Base-by-base conservation (phyloP, 1,284 basidiomycete species). In the Cutaneotrichosporon cavernicola region DNA sequence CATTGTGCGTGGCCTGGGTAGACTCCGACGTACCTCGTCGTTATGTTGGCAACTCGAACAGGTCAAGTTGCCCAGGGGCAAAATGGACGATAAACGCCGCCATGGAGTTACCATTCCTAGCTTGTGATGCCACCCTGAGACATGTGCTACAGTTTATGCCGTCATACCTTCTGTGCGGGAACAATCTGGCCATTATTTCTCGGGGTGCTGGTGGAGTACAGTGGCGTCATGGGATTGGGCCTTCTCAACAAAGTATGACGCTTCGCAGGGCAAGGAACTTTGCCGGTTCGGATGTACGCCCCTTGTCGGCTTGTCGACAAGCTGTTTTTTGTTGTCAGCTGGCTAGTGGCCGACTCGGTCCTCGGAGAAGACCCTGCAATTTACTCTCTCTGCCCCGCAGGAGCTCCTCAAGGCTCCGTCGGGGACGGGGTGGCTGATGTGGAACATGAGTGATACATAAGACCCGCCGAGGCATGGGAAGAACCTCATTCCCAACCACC, bases 51-150 rank as follows among this genome's bases (percentile, higher is more conserved):
- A n/a, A 18, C 43, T 18, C 8, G 43, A 1, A 21, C 7, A 18
- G 43, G 18, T 46, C 18, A 8, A 21, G 18, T 46, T 7, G 18
- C 18, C 43, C 43, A 22, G 22, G 22, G 49, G 49, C 22, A 30
- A 21, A 26, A 2, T n/a, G 18, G 2, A n/a, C 22, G 9, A 30
- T 53, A 53, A 53, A 53, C 51, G 51, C 51, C 51, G 51, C 34
- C 31, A 32, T 53, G 51, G 51, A 53, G 51, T 53, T 53, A 53
- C 26, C 51, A 32, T 10, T 13, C 4, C 14, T 0, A 30, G 2
- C 51, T n/a, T 53, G 51, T 34, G 51, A n/a, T 32, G 16, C 14
- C 18, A n/a, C 51, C 51, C 51, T 53, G 51, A 31, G 30, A n/a
- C 30, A 31, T 46, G 51, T 30, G 49, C 26, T 26, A 11, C 22